These are phyloP conservation scores for Neofusicoccum umdonicola DNA, from an alignment of 2,329 filamentous ascomycete species.

Conservation along the genomic window DNA sequence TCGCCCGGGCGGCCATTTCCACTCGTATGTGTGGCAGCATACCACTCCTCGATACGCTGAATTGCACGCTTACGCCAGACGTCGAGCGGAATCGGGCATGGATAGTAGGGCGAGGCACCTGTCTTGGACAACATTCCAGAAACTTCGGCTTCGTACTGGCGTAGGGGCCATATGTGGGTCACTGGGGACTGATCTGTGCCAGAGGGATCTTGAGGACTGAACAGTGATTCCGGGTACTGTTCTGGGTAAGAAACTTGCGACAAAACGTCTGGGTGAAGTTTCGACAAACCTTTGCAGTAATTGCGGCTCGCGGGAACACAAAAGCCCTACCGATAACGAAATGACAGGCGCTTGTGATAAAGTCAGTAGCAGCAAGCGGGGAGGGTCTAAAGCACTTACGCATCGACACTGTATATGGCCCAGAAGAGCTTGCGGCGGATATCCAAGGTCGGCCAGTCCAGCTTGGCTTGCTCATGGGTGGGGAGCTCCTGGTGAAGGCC, in stretches of 20 bases:
- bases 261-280: not conserved
- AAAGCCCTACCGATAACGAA: conserved; percentile 9
- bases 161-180: conserved; percentile 9
- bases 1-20: conserved; percentile 12
- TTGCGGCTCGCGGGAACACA: conserved; percentile 3
- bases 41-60: conserved; percentile 14
- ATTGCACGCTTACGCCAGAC: conserved; percentile 10
- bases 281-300: not conserved
- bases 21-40: conserved; percentile 8
- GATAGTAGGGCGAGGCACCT: not conserved
- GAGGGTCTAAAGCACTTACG: not conserved
- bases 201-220: not conserved
- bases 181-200: not conserved
- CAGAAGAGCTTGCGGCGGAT: conserved; percentile 14
- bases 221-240: conserved; percentile 10
- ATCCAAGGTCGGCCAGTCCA: not conserved
- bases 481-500: conserved; percentile 11
- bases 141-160: conserved; percentile 12
- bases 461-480: not conserved
- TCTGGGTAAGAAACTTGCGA: not conserved
- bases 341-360: not conserved
- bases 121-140: conserved; percentile 5
- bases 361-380: not conserved
- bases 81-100: not conserved
- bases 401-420: conserved; percentile 10